phyloP scores from a whole-genome alignment of 768 basidiomycete species.

The Podaxis rugospora region DNA sequence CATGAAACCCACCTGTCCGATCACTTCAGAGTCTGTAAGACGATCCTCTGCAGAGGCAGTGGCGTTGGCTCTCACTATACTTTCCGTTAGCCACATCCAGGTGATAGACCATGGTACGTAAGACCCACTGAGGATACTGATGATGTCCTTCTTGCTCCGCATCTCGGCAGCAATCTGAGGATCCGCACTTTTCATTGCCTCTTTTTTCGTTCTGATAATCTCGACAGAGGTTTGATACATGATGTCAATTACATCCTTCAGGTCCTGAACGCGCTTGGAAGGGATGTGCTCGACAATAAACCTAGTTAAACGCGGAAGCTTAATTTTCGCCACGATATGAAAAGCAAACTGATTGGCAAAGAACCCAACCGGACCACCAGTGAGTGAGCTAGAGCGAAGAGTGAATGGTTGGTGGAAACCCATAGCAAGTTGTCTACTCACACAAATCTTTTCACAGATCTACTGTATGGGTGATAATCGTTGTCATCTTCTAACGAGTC shows the following conservation, averaged over 20 bases:
- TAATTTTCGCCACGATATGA: constrained; percentile 15
- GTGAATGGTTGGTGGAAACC: not conserved
- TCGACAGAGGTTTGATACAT: constrained; percentile 28
- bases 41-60: constrained; percentile 24
- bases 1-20: constrained; percentile 26
- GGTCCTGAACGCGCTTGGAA: constrained; percentile 18
- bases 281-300: constrained; percentile 29
- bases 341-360: constrained; percentile 12
- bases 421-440: constrained; percentile 10
- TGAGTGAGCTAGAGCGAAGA: constrained; percentile 4
- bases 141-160: constrained; percentile 35
- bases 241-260: constrained; percentile 27
- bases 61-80: constrained; percentile 33
- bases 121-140: constrained; percentile 35
- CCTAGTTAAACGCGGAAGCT: constrained; percentile 22
- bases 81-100: not conserved
- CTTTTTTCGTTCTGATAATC: constrained; percentile 30
- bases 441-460: constrained; percentile 23
- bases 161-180: constrained; percentile 24
- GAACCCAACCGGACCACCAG: constrained; percentile 10
- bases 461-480: constrained; percentile 22
- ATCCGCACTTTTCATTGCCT: constrained; percentile 26
- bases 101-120: not conserved
- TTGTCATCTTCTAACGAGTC: constrained; percentile 24
- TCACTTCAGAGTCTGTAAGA: constrained; percentile 29